Evolutionary conservation across 768 basidiomycete genomes (phyloP).

Genomic region (Xerocomellus intermedius): DNA sequence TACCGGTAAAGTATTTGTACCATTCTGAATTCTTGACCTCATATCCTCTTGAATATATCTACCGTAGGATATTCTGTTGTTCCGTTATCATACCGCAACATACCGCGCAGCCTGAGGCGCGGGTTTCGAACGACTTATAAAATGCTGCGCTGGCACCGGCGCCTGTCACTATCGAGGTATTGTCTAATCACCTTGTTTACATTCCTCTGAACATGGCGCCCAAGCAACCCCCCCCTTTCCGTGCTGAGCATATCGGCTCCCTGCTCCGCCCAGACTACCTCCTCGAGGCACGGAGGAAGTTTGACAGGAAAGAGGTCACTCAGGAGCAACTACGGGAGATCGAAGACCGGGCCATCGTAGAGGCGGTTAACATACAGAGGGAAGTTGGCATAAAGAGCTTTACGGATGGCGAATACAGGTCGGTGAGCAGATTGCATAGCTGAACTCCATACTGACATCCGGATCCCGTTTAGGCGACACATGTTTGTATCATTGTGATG

Average conservation of each 20-base stretch:
- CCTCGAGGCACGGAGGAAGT: constrained; percentile 36
- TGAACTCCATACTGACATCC: neutral
- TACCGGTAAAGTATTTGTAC: neutral
- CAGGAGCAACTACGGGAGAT: constrained; percentile 34
- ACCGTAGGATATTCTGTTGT: neutral
- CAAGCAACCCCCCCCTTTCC: constrained; percentile 40
- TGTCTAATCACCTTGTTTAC: no score
- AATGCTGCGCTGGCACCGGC: neutral
- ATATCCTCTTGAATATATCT: neutral
- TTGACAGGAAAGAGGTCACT: constrained; percentile 35
- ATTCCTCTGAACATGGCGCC: constrained; percentile 10
- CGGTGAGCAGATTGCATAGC: constrained; percentile 19
- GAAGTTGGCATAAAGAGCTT: constrained; percentile 41
- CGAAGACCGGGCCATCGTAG: constrained; percentile 40
- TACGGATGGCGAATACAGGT: constrained; percentile 43
- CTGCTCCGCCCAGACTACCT: constrained; percentile 42
- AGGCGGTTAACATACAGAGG: constrained; percentile 38
- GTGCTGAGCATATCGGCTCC: constrained; percentile 46
- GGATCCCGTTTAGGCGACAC: constrained; percentile 16
- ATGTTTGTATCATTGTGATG: constrained; percentile 15
- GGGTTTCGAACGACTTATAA: constrained; percentile 1
- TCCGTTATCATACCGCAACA: neutral
- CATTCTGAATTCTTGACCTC: neutral
- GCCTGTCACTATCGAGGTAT: neutral
- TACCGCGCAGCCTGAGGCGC: no score